Percentiles rank a stretch among this genome's conserved stretches.
phyloP scores from a whole-genome alignment of 768 basidiomycete species.

The Chalciporus chontae region DNA sequence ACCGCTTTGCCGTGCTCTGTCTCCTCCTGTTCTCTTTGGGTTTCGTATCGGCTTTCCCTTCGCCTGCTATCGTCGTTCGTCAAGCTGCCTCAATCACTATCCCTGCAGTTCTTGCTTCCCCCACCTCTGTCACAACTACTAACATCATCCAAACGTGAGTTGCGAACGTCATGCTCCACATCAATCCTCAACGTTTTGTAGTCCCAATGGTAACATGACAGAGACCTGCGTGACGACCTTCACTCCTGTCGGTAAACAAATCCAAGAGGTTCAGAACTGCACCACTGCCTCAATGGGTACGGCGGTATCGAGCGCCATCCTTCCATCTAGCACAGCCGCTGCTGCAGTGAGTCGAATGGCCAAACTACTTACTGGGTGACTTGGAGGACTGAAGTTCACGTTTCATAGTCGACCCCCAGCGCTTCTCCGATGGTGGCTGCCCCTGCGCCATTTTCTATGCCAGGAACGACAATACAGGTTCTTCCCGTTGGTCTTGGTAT shows the following conservation, averaged over 20 bases:
- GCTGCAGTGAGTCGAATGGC: neutral
- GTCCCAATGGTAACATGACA: conserved; percentile 47
- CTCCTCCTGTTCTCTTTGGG: conserved; percentile 22
- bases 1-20: conserved; percentile 19
- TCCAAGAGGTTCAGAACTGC: conserved; percentile 54
- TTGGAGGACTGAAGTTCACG: neutral
- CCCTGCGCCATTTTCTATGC: conserved; percentile 48
- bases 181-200: conserved; percentile 18
- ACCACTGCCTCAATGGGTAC: conserved; percentile 35
- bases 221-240: conserved; percentile 60
- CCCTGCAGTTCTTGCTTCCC: conserved; percentile 24
- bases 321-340: conserved; percentile 12
- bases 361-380: too few relatives aligned
- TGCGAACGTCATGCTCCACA: too few relatives aligned
- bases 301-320: conserved; percentile 10
- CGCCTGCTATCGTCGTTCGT: conserved; percentile 14
- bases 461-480: conserved; percentile 71
- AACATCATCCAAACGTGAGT: conserved; percentile 41
- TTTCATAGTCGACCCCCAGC: conserved; percentile 25
- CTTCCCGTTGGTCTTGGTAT: conserved; percentile 81
- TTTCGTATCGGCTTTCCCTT: conserved; percentile 28
- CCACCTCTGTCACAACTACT: conserved; percentile 36
- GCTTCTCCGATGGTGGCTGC: conserved; percentile 28
- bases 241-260: conserved; percentile 49
- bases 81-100: conserved; percentile 19